Percentiles rank a stretch among this genome's conserved stretches.
These are phyloP conservation scores for Aphanomyces invadans DNA, from an alignment of 352 stramenopile species.

Conservation along the genomic window DNA sequence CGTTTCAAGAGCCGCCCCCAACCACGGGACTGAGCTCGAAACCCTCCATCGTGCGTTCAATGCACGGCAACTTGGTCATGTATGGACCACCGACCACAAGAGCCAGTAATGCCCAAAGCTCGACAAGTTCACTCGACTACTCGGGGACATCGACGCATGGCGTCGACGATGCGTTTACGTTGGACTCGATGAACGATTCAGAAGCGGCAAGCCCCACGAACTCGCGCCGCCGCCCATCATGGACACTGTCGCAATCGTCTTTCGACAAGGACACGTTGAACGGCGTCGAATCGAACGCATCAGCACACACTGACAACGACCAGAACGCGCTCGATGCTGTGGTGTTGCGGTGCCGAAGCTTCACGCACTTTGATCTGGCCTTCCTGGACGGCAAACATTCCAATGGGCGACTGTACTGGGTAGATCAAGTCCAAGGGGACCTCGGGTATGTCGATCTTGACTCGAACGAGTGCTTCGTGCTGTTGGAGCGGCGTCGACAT, in stretches of 20 bases:
- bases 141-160: no score
- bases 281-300: no score
- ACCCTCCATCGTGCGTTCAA: no score
- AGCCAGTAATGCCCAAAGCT: no score
- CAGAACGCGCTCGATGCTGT: not conserved
- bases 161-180: no score
- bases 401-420: slow-evolving; percentile 3
- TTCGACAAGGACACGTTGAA: no score
- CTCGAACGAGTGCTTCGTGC: not conserved
- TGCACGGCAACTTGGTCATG: not conserved
- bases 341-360: not conserved
- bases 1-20: not conserved
- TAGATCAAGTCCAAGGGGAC: not conserved
- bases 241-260: no score
- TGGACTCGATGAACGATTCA: not conserved
- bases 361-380: not conserved
- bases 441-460: not conserved
- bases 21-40: no score
- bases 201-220: not conserved
- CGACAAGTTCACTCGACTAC: no score
- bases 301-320: not conserved
- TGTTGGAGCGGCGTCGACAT: not conserved
- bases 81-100: not conserved
- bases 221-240: not conserved
- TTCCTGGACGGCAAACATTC: no score